Evolutionary conservation across 2,329 filamentous ascomycete genomes (phyloP).

Genomic region (Aspergillus latus): DNA sequence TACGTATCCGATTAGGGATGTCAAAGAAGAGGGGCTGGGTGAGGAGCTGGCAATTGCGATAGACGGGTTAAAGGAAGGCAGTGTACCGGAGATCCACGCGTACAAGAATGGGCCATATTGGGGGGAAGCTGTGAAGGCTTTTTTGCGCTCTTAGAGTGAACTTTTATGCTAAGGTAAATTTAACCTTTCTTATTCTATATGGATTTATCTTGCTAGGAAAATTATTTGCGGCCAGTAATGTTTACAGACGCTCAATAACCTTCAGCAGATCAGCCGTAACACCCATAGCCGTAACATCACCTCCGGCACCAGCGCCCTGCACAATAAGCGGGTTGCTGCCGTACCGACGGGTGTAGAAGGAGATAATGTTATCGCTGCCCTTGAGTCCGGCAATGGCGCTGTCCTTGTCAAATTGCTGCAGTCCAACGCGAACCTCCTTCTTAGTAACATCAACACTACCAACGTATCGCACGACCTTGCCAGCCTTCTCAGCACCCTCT

Average conservation of each 20-base stretch:
- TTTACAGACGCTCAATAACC: slow-evolving; percentile 71
- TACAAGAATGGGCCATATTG: slow-evolving; percentile 61
- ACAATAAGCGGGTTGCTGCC: slow-evolving; percentile 88
- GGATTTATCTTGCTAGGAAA: background rate
- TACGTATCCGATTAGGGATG: slow-evolving; percentile 54
- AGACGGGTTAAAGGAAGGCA: slow-evolving; percentile 59
- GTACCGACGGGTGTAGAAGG: slow-evolving; percentile 96
- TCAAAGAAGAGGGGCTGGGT: slow-evolving; percentile 58
- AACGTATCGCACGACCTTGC: slow-evolving; percentile 91
- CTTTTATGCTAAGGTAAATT: background rate
- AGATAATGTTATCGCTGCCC: slow-evolving; percentile 98
- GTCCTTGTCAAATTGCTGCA: slow-evolving; percentile 83
- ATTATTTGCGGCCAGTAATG: slow-evolving; percentile 14
- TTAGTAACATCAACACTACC: slow-evolving; percentile 85
- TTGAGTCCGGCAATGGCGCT: slow-evolving; percentile 92
- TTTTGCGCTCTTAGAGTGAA: slow-evolving; percentile 37
- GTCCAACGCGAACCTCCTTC: slow-evolving; percentile 82
- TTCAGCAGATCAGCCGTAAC: slow-evolving; percentile 93
- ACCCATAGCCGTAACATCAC: slow-evolving; percentile 96
- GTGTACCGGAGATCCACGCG: slow-evolving; percentile 56
- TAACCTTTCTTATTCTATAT: background rate
- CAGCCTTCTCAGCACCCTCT: slow-evolving; percentile 76
- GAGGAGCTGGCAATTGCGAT: slow-evolving; percentile 57
- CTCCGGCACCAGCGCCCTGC: slow-evolving; percentile 90
- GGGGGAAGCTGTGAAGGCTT: slow-evolving; percentile 56